Base-by-base conservation (phyloP, 129 eudicot species). In the Logfia minima region DNA sequence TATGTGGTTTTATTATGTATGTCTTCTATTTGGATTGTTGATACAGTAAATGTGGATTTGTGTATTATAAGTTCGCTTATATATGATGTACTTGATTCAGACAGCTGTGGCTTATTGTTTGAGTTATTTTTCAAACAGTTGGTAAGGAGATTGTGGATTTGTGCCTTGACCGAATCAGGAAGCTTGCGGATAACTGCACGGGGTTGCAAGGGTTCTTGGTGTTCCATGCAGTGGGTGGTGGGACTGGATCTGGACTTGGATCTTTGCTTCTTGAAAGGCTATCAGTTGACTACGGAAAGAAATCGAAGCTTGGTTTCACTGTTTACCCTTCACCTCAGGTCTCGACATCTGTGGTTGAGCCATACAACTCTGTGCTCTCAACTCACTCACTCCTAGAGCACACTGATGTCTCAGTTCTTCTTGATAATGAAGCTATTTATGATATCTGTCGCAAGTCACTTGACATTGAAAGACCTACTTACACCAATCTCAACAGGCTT, bases 321-420 rank as follows among this genome's bases (percentile, higher is more conserved):
- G 91, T 90, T 48, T 90, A 90, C 81, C 96, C 96, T 66, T 90
- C 96, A 9, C 96, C 96, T 4, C 93, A 88, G 81, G 90, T 90
- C 71, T 90, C 96, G 0, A 90, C 96, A 2, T 90, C 96, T 18
- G 96, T 90, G 22, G 96, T 90, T 22, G 96, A 90, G 85, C 96
- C 96, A 0, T 90, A 90, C 84, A 90, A 90, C 82, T 88, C 92
- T 31, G 92, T 90, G n/a, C 88, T 90, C 6, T 90, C 96, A 1
- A 90, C 96, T 10, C 96, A 90, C 65, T 86, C 96, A 0, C 96
- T 90, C 32, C 86, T 90, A 0, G 96, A 90, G 70, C 96, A 90
- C 83, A 90, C 96, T 5, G 96, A 90, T 76, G 96, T 90, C 21
- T 88, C 96, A 0, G 89, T 90, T 14, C 93, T 90, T 43, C 93